These are phyloP conservation scores for Sphagnum tenellum DNA, from an alignment of 225 moss, liverwort and hornwort species.

Conservation along the genomic window DNA sequence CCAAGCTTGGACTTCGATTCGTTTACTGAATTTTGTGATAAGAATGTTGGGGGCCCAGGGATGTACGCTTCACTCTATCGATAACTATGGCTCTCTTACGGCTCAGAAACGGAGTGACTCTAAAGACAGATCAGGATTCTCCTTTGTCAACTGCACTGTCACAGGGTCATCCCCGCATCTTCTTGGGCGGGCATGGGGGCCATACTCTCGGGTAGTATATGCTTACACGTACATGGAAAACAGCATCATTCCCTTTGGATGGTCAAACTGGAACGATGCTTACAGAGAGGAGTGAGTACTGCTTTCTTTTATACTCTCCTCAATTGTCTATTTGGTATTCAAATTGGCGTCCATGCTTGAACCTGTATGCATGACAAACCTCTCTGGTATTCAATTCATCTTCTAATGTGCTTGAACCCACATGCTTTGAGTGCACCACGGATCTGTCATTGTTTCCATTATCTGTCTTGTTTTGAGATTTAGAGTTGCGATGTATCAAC, in stretches of 20 bases:
- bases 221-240: constrained; percentile 17
- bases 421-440: too few relatives aligned
- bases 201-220: constrained; percentile 24
- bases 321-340: too few relatives aligned
- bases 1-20: too few relatives aligned
- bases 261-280: constrained; percentile 19
- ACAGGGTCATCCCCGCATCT: constrained; percentile 9
- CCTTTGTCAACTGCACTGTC: constrained; percentile 15
- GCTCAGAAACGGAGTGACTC: constrained; percentile 17
- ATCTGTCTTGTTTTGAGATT: too few relatives aligned
- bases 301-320: not conserved
- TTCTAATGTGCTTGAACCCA: too few relatives aligned
- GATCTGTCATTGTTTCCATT: too few relatives aligned
- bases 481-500: too few relatives aligned
- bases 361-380: not conserved
- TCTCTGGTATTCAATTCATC: too few relatives aligned
- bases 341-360: too few relatives aligned
- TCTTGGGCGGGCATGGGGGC: constrained; percentile 39
- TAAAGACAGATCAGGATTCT: constrained; percentile 13
- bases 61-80: constrained; percentile 9
- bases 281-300: constrained; percentile 3
- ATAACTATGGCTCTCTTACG: constrained; percentile 12
- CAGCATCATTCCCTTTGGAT: constrained; percentile 22
- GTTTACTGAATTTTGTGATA: too few relatives aligned
- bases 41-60: not conserved